Conservation (phyloP, 306 rosid genomes). For the Lagenaria siceraria region DNA sequence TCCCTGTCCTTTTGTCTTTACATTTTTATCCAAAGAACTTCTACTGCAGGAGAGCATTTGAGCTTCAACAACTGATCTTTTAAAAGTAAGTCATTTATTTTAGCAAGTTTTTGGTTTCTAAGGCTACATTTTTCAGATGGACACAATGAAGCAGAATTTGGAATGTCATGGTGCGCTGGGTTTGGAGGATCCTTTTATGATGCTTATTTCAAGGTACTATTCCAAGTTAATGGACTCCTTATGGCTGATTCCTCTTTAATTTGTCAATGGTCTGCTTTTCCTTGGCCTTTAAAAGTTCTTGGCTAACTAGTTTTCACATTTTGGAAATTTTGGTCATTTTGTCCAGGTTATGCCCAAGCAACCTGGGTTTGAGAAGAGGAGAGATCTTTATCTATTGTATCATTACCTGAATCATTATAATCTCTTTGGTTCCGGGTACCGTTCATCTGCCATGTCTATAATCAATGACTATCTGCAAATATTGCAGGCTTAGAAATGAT, state of each 20-base stretch:
- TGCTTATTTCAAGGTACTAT: conserved; percentile 67
- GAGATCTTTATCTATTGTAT: conserved; percentile 74
- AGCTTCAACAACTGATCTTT: not conserved
- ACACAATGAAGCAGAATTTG: conserved; percentile 87
- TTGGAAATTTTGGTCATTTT: conserved; percentile 1
- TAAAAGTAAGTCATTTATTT: not conserved
- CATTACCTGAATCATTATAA: conserved; percentile 90
- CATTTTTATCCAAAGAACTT: not conserved
- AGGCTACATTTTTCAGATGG: conserved; percentile 39
- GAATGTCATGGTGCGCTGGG: conserved; percentile 98
- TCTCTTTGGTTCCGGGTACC: conserved; percentile 90
- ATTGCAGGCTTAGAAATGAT: conserved; percentile 36
- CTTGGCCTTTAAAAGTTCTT: not conserved
- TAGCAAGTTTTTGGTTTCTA: not conserved
- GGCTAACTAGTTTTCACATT: not conserved
- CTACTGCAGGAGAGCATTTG: not conserved
- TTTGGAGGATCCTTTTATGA: conserved; percentile 83
- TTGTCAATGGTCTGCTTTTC: not conserved
- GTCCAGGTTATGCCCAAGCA: conserved; percentile 83
- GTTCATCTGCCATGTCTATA: conserved; percentile 78
- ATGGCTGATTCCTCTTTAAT: not conserved
- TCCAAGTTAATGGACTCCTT: not conserved
- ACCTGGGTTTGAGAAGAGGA: conserved; percentile 75
- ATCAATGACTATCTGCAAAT: conserved; percentile 63
- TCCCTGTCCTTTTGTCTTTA: not conserved